Percentiles rank a stretch among this genome's conserved stretches.
These are phyloP conservation scores for Actinomortierella ambigua DNA, from an alignment of 371 early-diverging fungal genomes.

Conservation along the genomic window DNA sequence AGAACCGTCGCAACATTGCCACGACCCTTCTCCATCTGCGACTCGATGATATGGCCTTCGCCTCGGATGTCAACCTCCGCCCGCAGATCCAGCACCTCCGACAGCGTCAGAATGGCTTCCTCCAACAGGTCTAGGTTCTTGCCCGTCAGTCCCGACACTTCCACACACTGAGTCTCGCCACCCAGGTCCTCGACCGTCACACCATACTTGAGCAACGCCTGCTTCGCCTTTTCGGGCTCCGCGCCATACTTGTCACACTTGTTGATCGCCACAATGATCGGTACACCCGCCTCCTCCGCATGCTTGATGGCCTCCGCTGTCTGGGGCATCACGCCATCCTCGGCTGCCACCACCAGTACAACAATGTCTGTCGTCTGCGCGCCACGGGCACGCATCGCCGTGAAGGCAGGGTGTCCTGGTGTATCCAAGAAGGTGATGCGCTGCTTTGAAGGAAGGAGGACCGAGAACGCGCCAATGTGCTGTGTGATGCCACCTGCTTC, in stretches of 20 bases:
- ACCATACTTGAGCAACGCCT: constrained; percentile 77
- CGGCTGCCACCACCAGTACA: constrained; percentile 94
- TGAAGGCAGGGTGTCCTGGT: constrained; percentile 96
- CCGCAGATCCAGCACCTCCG: constrained; percentile 85
- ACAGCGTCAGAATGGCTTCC: constrained; percentile 84
- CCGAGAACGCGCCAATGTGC: constrained; percentile 97
- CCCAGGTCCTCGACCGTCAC: constrained; percentile 92
- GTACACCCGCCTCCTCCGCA: constrained; percentile 86
- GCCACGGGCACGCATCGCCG: constrained; percentile 92
- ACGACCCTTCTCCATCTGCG: constrained; percentile 83
- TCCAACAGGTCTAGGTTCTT: constrained; percentile 85
- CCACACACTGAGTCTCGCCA: constrained; percentile 90
- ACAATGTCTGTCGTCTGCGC: constrained; percentile 94
- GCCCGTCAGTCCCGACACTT: constrained; percentile 89
- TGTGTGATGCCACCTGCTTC: constrained; percentile 98
- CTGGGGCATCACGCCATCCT: constrained; percentile 98
- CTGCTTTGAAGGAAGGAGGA: constrained; percentile 66
- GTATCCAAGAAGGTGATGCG: constrained; percentile 95
- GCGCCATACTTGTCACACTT: constrained; percentile 94
- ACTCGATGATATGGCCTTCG: constrained; percentile 90
- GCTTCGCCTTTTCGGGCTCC: constrained; percentile 74
- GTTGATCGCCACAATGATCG: constrained; percentile 95
- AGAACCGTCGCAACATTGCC: constrained; percentile 88
- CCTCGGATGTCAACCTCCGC: constrained; percentile 76
- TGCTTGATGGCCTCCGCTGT: constrained; percentile 95